A percentile compares a stretch with the other conserved stretches of the same genome.
phyloP scores from a whole-genome alignment of 345 rosid genomes.

The Brassica juncea region DNA sequence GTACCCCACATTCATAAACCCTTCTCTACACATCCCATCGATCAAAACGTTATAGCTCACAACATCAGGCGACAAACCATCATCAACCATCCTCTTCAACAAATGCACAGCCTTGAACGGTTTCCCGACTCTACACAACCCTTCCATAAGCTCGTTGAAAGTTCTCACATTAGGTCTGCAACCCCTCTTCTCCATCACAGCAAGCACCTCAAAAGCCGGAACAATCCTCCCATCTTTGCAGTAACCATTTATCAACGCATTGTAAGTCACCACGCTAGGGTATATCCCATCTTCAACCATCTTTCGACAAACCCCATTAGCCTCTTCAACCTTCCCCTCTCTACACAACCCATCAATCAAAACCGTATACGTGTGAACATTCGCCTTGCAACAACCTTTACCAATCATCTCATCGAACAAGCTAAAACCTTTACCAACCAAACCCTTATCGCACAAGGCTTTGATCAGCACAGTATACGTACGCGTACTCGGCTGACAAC shows the following conservation, averaged over 20 bases:
- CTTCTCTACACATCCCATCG: constrained; percentile 52
- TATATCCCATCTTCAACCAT: neutral
- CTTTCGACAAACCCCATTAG: neutral
- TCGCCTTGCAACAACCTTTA: neutral
- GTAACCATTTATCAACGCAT: neutral
- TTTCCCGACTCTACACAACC: constrained; percentile 51
- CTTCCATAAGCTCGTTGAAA: constrained; percentile 46
- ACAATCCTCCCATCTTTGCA: neutral
- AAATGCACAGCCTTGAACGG: constrained; percentile 43
- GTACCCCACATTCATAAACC: constrained; percentile 43
- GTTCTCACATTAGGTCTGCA: neutral
- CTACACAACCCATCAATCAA: neutral
- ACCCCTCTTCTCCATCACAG: neutral
- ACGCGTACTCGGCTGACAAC: neutral
- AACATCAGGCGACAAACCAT: constrained; percentile 34
- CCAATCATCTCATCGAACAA: neutral
- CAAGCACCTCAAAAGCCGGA: neutral
- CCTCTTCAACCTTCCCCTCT: neutral
- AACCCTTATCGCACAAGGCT: neutral
- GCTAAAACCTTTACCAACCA: neutral
- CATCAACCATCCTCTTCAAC: constrained; percentile 41
- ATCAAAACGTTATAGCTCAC: constrained; percentile 50
- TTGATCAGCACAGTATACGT: neutral
- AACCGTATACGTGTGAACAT: neutral
- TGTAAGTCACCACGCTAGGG: neutral